Percentiles rank a stretch among this genome's conserved stretches.
phyloP scores from a whole-genome alignment of 306 rosid genomes.

The Quercus agrifolia region DNA sequence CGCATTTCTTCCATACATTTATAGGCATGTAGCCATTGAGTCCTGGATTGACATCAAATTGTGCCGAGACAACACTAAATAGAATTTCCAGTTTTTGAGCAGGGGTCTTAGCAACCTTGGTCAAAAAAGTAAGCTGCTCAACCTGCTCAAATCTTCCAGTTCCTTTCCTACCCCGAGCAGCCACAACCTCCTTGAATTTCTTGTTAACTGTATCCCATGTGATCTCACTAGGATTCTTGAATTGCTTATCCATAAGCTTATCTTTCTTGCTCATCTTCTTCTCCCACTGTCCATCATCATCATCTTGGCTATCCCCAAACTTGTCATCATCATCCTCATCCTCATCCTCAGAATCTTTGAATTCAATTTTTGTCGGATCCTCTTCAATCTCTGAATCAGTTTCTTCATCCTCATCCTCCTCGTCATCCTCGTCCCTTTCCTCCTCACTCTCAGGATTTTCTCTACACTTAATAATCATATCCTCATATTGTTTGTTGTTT shows the following conservation, averaged over 20 bases:
- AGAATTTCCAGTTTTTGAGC: constrained; percentile 95
- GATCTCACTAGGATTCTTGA: constrained; percentile 92
- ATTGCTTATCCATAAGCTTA: constrained; percentile 72
- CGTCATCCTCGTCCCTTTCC: constrained; percentile 55
- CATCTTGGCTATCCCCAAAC: constrained; percentile 25
- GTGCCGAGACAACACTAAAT: constrained; percentile 89
- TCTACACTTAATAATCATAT: constrained; percentile 58
- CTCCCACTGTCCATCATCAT: constrained; percentile 54
- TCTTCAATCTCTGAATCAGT: constrained; percentile 57
- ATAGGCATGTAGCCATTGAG: constrained; percentile 96
- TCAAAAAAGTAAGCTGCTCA: constrained; percentile 92
- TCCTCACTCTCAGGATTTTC: constrained; percentile 88
- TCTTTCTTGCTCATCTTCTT: constrained; percentile 70
- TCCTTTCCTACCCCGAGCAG: constrained; percentile 93
- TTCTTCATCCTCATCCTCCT: constrained; percentile 55
- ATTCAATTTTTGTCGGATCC: constrained; percentile 41
- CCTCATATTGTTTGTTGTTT: constrained; percentile 91
- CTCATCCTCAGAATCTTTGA: constrained; percentile 42
- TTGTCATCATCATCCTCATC: constrained; percentile 36
- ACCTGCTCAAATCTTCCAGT: constrained; percentile 97
- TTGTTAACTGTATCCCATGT: constrained; percentile 91
- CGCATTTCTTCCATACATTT: constrained; percentile 88
- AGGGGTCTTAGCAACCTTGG: constrained; percentile 96
- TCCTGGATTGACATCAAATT: constrained; percentile 94
- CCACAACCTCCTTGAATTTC: constrained; percentile 92